phyloP scores from a whole-genome alignment of 1,139 yeast genomes.

The Lodderomyces margitis region DNA sequence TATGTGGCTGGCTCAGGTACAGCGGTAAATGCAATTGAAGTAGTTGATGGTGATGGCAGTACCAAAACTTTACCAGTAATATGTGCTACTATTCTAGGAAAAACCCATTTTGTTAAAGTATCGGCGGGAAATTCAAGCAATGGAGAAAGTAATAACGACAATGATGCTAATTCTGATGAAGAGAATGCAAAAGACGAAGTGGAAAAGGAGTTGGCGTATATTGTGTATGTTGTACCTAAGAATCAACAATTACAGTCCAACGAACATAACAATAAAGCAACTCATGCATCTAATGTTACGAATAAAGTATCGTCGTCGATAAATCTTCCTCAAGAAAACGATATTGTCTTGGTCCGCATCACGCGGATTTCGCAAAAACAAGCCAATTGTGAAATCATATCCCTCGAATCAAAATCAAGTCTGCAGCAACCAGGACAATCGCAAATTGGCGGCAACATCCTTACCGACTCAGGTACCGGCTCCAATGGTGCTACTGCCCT shows the following conservation, averaged over 20 bases:
- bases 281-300: background rate
- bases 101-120: conserved; percentile 5
- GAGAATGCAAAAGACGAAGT: conserved; percentile 10
- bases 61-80: conserved; percentile 46
- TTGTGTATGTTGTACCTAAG: conserved; percentile 33
- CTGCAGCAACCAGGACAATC: no score
- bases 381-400: conserved; percentile 79
- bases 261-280: background rate
- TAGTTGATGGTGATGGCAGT: no score
- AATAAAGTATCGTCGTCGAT: conserved; percentile 28
- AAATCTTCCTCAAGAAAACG: conserved; percentile 80
- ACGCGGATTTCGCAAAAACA: conserved; percentile 66
- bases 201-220: conserved; percentile 16
- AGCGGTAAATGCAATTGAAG: conserved; percentile 30
- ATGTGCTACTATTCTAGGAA: conserved; percentile 68
- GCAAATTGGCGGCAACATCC: conserved; percentile 36
- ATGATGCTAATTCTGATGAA: no score
- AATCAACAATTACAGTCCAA: conserved; percentile 1
- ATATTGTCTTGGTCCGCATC: conserved; percentile 75
- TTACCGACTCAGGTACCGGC: conserved; percentile 67
- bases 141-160: no score
- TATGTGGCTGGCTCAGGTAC: conserved; percentile 42
- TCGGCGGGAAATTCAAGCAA: no score
- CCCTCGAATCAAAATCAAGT: conserved; percentile 67
- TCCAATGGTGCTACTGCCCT: conserved; percentile 53